Evolutionary conservation across 2,329 filamentous ascomycete species (phyloP).

Genomic region (Diaporthe vexans): DNA sequence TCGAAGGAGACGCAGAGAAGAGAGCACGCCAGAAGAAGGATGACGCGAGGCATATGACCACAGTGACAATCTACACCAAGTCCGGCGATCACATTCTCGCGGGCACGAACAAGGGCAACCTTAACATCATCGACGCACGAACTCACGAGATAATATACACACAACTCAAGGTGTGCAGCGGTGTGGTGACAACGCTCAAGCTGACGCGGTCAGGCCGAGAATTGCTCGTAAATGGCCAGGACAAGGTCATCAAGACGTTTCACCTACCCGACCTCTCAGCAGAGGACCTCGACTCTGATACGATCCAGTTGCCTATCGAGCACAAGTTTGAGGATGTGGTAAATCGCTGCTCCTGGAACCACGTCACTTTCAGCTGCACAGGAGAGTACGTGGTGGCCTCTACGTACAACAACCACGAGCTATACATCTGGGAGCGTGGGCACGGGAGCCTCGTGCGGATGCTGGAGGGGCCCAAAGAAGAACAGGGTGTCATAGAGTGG

Average conservation of each 20-base stretch:
- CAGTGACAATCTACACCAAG: conserved; percentile 89
- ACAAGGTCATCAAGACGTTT: conserved; percentile 94
- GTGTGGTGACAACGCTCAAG: conserved; percentile 89
- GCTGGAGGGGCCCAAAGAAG: conserved; percentile 95
- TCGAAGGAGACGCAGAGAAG: conserved; percentile 76
- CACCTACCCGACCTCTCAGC: conserved; percentile 83
- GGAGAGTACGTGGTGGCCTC: conserved; percentile 97
- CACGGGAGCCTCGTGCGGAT: conserved; percentile 97
- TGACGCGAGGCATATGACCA: conserved; percentile 95
- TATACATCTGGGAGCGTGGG: conserved; percentile 97
- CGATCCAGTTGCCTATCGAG: conserved; percentile 90
- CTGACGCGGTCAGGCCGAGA: conserved; percentile 88
- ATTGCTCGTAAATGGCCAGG: conserved; percentile 91
- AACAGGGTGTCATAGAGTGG: conserved; percentile 97
- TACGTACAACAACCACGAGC: conserved; percentile 98
- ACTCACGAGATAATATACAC: conserved; percentile 90
- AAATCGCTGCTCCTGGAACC: conserved; percentile 95
- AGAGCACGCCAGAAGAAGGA: conserved; percentile 90
- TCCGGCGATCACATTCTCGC: conserved; percentile 90
- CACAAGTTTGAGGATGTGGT: conserved; percentile 99
- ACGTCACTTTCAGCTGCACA: conserved; percentile 93
- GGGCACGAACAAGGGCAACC: conserved; percentile 94
- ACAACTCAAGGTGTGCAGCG: conserved; percentile 82
- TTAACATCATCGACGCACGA: conserved; percentile 92
- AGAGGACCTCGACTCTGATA: conserved; percentile 82